Evolutionary conservation across 345 rosid genomes (phyloP).

Genomic region (Lepidium sativum): DNA sequence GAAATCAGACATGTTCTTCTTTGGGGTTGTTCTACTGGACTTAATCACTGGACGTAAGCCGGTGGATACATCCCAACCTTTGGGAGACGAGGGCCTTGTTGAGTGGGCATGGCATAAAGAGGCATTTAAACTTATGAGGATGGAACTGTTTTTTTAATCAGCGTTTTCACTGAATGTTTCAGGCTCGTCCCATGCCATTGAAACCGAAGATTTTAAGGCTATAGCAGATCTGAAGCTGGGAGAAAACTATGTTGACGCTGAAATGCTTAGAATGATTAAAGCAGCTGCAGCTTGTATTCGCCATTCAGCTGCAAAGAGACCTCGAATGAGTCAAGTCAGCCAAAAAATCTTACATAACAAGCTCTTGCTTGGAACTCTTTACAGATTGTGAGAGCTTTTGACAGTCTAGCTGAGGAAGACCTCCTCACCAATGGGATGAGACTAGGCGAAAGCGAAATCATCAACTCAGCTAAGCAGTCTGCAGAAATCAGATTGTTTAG

Average conservation of each 20-base stretch:
- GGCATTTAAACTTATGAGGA: background rate
- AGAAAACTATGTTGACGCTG: conserved; percentile 47
- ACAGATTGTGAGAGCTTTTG: conserved; percentile 87
- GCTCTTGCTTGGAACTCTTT: background rate
- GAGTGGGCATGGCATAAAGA: conserved; percentile 58
- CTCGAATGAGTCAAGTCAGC: conserved; percentile 76
- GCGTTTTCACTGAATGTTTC: conserved; percentile 5
- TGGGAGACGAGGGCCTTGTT: conserved; percentile 95
- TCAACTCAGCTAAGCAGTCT: conserved; percentile 67
- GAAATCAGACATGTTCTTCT: conserved; percentile 92
- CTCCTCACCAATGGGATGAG: conserved; percentile 85
- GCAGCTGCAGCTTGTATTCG: conserved; percentile 91
- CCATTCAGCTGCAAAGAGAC: conserved; percentile 84
- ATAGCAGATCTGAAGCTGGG: conserved; percentile 75
- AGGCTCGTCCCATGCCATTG: conserved; percentile 90
- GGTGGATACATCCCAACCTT: conserved; percentile 79
- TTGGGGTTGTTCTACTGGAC: conserved; percentile 91
- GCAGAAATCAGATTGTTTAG: conserved; percentile 76
- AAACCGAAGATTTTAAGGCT: conserved; percentile 45
- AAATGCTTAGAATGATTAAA: conserved; percentile 79
- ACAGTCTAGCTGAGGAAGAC: conserved; percentile 55
- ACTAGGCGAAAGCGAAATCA: conserved; percentile 77
- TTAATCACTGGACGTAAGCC: conserved; percentile 93
- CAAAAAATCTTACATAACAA: background rate
- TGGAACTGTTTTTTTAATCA: conserved; percentile 1